These are phyloP conservation scores for Aphanomyces invadans DNA, from an alignment of 352 stramenopile species.

Conservation along the genomic window DNA sequence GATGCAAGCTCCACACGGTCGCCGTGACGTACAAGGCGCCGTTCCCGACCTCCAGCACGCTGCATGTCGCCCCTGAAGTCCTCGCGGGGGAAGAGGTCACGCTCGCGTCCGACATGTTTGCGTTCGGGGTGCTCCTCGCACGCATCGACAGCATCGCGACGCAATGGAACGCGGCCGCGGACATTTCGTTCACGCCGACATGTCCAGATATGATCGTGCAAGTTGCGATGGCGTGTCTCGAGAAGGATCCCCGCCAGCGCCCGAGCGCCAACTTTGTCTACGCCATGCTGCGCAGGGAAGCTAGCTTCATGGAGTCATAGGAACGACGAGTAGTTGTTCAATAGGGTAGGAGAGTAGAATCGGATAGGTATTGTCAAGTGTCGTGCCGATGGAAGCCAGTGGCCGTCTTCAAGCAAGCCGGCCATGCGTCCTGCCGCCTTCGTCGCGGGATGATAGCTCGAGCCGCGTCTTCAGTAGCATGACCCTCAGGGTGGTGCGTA, in stretches of 20 bases:
- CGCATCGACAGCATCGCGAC: slow-evolving; percentile 43
- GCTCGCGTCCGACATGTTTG: slow-evolving; percentile 54
- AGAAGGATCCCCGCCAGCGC: slow-evolving; percentile 6
- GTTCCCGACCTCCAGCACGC: slow-evolving; percentile 27
- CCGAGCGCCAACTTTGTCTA: slow-evolving; percentile 20
- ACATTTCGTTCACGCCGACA: not conserved
- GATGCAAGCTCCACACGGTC: slow-evolving; percentile 73
- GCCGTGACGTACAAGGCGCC: slow-evolving; percentile 15
- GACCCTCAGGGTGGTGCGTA: too few relatives aligned
- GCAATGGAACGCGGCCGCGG: not conserved
- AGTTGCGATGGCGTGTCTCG: slow-evolving; percentile 12
- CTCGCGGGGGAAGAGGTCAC: slow-evolving; percentile 32
- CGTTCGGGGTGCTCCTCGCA: slow-evolving; percentile 55
- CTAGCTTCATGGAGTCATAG: not conserved
- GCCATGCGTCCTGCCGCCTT: too few relatives aligned
- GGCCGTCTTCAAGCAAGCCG: too few relatives aligned
- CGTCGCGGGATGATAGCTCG: too few relatives aligned
- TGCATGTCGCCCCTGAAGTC: slow-evolving; percentile 52
- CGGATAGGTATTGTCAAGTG: too few relatives aligned
- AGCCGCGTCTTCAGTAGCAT: too few relatives aligned
- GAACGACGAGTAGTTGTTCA: not conserved
- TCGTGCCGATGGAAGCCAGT: too few relatives aligned
- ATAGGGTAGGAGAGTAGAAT: not conserved
- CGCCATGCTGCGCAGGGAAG: slow-evolving; percentile 15
- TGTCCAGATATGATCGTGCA: slow-evolving; percentile 13